phyloP scores from a whole-genome alignment of 2,329 filamentous ascomycete species.

The Aspergillus hiratsukae region DNA sequence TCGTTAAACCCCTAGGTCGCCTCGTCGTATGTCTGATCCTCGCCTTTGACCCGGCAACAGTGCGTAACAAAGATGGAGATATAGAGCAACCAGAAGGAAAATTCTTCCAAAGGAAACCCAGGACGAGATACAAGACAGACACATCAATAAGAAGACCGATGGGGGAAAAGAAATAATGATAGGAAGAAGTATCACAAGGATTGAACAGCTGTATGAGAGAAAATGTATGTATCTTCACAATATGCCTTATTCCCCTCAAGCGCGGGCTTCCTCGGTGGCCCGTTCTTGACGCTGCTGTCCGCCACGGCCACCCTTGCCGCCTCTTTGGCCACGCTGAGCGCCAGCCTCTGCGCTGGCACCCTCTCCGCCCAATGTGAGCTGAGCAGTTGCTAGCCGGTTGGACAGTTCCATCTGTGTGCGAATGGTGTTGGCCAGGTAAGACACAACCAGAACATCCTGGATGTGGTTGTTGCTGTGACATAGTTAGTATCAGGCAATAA shows the following conservation, averaged over 20 bases:
- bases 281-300: slow-evolving; percentile 39
- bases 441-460: slow-evolving; percentile 96
- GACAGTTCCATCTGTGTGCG: slow-evolving; percentile 98
- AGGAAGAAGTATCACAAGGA: slow-evolving; percentile 7
- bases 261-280: slow-evolving; percentile 34
- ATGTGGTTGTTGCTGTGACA: slow-evolving; percentile 84
- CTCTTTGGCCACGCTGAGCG: slow-evolving; percentile 34
- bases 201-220: slow-evolving; percentile 14
- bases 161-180: slow-evolving; percentile 1
- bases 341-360: slow-evolving; percentile 32
- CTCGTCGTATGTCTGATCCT: slow-evolving; percentile 1
- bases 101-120: slow-evolving; percentile 13
- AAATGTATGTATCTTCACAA: slow-evolving; percentile 23
- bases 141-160: slow-evolving; percentile 10
- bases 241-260: slow-evolving; percentile 21
- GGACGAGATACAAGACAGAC: slow-evolving; percentile 8
- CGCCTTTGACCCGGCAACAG: slow-evolving; percentile 1
- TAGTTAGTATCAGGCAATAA: slow-evolving; percentile 23
- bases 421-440: slow-evolving; percentile 97
- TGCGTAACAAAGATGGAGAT: slow-evolving; percentile 7
- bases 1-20: neutral
- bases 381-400: slow-evolving; percentile 83
- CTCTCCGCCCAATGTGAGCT: slow-evolving; percentile 55
- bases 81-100: slow-evolving; percentile 6
- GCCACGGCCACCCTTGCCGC: slow-evolving; percentile 41